Evolutionary conservation across 169 alveolate genomes (phyloP), one percentile per base, ranked within the genome.

Genomic region (Cryptosporidium felis): DNA sequence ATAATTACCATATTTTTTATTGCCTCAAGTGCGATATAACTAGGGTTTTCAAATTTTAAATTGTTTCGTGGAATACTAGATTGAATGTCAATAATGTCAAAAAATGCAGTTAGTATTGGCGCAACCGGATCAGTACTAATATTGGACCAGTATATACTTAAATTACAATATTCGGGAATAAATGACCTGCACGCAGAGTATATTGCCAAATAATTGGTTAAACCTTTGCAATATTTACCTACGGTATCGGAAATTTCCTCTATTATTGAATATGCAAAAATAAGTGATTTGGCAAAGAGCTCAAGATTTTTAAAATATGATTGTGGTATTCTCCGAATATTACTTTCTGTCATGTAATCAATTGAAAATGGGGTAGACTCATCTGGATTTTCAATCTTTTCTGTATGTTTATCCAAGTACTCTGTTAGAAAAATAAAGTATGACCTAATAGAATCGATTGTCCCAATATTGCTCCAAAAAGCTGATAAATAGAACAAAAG

Each of bases 141-240:
- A 21, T 36, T 32, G 4, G 65, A 32, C 85, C 66, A 74, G 42
- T 74, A 74, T 16, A 74, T 9, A 36, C 56, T 74, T 40, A 74
- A 74, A 12, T 51, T 74, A 6, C 62, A 74, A 18, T 74, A 59
- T 2, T 74, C 85, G 10, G 85, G 85, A 51, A 74, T 53, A 45
- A 74, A 74, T 18, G 67, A 53, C 30, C 85, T 74, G 14, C 74
- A 74, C 38, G 67, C 85, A 32, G 74, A 74, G 56, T 74, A 74
- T 36, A 74, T 53, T 2, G 85, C 85, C 14, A 74, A 3, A 74
- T 38, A 74, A 53, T 60, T 74, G 3, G 65, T 74, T 14, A 53
- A 9, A 8, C 66, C 85, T n/a, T 16, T n/a, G 1, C 85, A 74
- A 53, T 30, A 36, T 21, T 36, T 42, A 9, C 65, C 74, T 1